phyloP scores from a whole-genome alignment of 352 stramenopile species.

The Phytophthora sp. region DNA sequence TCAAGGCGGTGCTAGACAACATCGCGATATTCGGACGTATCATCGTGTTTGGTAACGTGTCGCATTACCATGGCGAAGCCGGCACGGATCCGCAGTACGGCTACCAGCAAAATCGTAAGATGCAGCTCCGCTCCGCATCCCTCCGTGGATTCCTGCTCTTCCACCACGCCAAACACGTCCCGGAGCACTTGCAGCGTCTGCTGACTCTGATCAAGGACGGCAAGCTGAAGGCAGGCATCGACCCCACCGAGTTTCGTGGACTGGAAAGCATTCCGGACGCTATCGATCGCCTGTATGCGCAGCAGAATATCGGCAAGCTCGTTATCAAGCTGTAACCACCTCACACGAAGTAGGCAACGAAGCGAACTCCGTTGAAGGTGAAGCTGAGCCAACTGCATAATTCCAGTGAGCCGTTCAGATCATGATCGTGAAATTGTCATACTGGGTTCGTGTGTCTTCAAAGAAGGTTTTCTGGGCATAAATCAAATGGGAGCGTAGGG shows the following conservation, averaged over 20 bases:
- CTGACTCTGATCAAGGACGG: slow-evolving; percentile 52
- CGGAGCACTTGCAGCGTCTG: slow-evolving; percentile 39
- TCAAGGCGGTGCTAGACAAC: slow-evolving; percentile 51
- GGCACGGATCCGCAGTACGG: slow-evolving; percentile 33
- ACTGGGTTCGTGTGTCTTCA: too few species aligned
- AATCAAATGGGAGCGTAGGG: slow-evolving; percentile 3
- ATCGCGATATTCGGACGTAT: slow-evolving; percentile 62
- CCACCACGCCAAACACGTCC: slow-evolving; percentile 37
- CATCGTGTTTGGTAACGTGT: slow-evolving; percentile 62
- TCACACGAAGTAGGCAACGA: too few species aligned
- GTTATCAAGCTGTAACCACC: slow-evolving; percentile 66
- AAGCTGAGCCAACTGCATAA: not conserved
- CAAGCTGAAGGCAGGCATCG: slow-evolving; percentile 62
- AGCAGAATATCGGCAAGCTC: slow-evolving; percentile 84
- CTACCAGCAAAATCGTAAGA: slow-evolving; percentile 38
- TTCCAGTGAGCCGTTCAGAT: slow-evolving; percentile 1
- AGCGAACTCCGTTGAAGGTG: too few species aligned
- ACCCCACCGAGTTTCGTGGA: slow-evolving; percentile 45
- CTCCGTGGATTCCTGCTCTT: slow-evolving; percentile 57
- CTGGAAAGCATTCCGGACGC: slow-evolving; percentile 63
- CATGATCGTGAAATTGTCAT: not conserved
- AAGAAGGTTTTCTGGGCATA: too few species aligned
- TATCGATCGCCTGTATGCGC: slow-evolving; percentile 66
- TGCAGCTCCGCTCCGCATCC: slow-evolving; percentile 42
- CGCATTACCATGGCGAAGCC: slow-evolving; percentile 46